phyloP scores from a whole-genome alignment of 768 basidiomycete genomes.

The Lepiota venenata region DNA sequence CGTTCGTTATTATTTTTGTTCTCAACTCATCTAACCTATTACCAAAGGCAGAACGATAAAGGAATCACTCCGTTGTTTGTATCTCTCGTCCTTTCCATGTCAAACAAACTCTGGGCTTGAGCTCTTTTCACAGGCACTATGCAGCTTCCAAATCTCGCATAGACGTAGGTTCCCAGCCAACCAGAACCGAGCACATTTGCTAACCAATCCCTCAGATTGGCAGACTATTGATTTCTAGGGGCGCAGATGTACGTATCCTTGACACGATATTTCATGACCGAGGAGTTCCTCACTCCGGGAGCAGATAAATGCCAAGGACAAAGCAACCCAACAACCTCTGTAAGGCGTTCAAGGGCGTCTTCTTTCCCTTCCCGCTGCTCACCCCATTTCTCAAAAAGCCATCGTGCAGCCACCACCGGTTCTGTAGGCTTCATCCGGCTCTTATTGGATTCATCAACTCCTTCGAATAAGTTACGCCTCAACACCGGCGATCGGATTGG shows the following conservation, averaged over 20 bases:
- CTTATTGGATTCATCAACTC: constrained; percentile 80
- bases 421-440: constrained; percentile 86
- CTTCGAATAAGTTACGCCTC: constrained; percentile 71
- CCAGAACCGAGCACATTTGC: constrained; percentile 20
- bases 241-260: constrained; percentile 78
- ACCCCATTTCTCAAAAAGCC: constrained; percentile 43
- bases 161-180: constrained; percentile 50
- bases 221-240: constrained; percentile 76
- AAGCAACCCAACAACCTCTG: constrained; percentile 90
- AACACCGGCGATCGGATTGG: constrained; percentile 84
- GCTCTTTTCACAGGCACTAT: constrained; percentile 65
- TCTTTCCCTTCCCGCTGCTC: constrained; percentile 15
- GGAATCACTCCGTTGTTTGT: constrained; percentile 81
- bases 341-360: constrained; percentile 36
- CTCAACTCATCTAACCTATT: constrained; percentile 16
- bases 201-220: constrained; percentile 66
- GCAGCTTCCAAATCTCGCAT: constrained; percentile 90
- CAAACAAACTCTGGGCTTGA: constrained; percentile 16
- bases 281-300: constrained; percentile 29
- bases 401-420: constrained; percentile 95
- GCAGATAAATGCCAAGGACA: constrained; percentile 93
- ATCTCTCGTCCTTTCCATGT: constrained; percentile 12
- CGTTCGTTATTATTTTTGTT: constrained; percentile 16
- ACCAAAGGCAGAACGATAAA: constrained; percentile 66
- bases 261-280: constrained; percentile 26